phyloP scores from a whole-genome alignment of 2,329 filamentous ascomycete species.

The Corniculantispora saksenae region DNA sequence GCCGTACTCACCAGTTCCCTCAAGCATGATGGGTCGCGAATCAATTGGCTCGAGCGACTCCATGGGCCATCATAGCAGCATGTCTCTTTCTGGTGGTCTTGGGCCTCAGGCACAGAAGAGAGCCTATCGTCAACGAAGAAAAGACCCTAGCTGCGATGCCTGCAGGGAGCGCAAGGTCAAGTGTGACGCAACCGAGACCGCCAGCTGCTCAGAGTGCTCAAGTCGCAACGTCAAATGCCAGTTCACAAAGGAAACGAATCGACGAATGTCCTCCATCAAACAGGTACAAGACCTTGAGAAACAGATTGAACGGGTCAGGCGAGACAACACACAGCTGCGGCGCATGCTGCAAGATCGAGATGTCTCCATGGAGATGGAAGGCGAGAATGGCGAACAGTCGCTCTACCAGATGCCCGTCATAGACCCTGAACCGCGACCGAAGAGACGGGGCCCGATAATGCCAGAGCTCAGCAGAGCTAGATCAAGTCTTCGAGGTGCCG shows the following conservation, averaged over 20 bases:
- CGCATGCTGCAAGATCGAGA: constrained; percentile 59
- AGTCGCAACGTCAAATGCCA: constrained; percentile 97
- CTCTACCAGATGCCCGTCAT: constrained; percentile 63
- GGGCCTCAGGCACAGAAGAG: constrained; percentile 73
- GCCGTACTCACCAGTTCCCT: constrained; percentile 53
- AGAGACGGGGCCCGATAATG: constrained; percentile 60
- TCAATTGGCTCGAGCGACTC: constrained; percentile 62
- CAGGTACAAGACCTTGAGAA: constrained; percentile 97
- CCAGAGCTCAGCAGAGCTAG: constrained; percentile 73
- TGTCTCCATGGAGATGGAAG: constrained; percentile 51
- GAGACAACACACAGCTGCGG: constrained; percentile 75
- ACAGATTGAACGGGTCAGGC: constrained; percentile 77
- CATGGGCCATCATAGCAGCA: constrained; percentile 54
- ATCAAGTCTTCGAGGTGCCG: constrained; percentile 69
- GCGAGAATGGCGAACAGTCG: constrained; percentile 49
- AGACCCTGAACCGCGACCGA: constrained; percentile 64
- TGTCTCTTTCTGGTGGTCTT: constrained; percentile 20
- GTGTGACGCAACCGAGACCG: constrained; percentile 95
- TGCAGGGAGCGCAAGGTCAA: constrained; percentile 84
- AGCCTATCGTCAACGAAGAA: constrained; percentile 90
- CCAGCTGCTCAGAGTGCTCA: constrained; percentile 95
- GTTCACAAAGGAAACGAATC: constrained; percentile 98
- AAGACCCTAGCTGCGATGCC: constrained; percentile 96
- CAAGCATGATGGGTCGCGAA: constrained; percentile 55
- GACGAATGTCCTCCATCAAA: constrained; percentile 98